A percentile compares a stretch with the other conserved stretches of the same genome.
phyloP scores from a whole-genome alignment of 163 green algal genomes.

The Coccomyxa subellipsoidea region DNA sequence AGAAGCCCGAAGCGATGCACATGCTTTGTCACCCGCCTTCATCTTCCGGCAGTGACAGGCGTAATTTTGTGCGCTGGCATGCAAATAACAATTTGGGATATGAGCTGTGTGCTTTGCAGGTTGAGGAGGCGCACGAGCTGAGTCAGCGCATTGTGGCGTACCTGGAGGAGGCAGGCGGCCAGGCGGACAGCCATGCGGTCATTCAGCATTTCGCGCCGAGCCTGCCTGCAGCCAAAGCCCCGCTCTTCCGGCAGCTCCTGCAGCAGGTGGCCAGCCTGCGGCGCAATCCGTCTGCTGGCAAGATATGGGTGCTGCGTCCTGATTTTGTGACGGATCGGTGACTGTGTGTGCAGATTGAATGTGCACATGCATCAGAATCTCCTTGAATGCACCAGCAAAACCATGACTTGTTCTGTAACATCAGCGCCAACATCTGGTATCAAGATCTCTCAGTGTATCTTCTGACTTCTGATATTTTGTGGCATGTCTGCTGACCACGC shows the following conservation, averaged over 20 bases:
- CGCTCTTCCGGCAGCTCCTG: slow-evolving; percentile 74
- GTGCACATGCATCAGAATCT: not conserved
- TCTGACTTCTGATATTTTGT: no score
- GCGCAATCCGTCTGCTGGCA: slow-evolving; percentile 22
- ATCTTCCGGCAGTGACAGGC: no score
- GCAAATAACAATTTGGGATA: no score
- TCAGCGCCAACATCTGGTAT: no score
- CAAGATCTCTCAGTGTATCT: no score
- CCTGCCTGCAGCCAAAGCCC: slow-evolving; percentile 39
- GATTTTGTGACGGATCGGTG: slow-evolving; percentile 23
- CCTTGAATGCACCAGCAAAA: not conserved
- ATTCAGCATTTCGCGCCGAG: slow-evolving; percentile 54
- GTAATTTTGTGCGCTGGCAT: no score
- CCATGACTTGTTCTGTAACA: no score
- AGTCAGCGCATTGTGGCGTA: slow-evolving; percentile 53
- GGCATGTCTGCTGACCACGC: no score
- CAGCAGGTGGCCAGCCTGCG: slow-evolving; percentile 58
- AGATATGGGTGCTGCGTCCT: slow-evolving; percentile 46
- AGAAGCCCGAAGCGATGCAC: no score
- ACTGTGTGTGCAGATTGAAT: not conserved
- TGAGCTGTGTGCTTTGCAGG: not conserved
- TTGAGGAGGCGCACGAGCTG: slow-evolving; percentile 34
- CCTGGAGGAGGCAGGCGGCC: slow-evolving; percentile 44
- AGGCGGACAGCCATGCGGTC: slow-evolving; percentile 50
- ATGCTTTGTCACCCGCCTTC: no score